A percentile compares a stretch with the other conserved stretches of the same genome.
Evolutionary conservation across 2,329 filamentous ascomycete genomes (phyloP).

Genomic region (Colletotrichum chrysophilum): DNA sequence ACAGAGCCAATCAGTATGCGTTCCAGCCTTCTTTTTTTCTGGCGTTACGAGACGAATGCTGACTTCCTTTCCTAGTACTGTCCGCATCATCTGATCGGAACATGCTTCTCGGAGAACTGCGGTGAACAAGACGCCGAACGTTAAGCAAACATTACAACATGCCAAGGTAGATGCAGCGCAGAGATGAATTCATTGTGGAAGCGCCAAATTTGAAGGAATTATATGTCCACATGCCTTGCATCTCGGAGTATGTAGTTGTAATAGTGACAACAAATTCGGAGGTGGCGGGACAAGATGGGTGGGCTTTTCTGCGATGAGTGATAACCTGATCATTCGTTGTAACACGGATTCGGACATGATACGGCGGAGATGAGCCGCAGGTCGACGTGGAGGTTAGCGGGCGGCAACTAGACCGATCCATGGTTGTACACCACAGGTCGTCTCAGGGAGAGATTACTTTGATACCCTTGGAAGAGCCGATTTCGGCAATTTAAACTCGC

Average conservation of each 20-base stretch:
- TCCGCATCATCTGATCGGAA: conserved; percentile 90
- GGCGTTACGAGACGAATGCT: conserved; percentile 28
- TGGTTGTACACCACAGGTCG: background rate
- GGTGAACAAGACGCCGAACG: background rate
- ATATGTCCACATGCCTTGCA: background rate
- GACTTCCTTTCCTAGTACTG: conserved; percentile 66
- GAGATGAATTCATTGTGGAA: background rate
- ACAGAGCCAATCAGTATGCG: conserved; percentile 85
- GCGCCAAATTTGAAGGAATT: background rate
- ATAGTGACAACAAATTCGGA: background rate
- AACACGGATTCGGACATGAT: background rate
- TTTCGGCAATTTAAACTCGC: background rate
- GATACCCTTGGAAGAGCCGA: background rate
- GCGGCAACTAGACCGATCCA: background rate
- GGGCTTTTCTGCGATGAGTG: background rate
- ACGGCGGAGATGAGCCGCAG: background rate
- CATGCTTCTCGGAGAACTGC: conserved; percentile 75
- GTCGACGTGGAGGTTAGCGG: background rate
- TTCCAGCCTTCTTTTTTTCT: conserved; percentile 28
- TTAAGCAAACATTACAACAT: background rate
- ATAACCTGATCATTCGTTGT: background rate
- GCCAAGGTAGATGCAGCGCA: background rate
- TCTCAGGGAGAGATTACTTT: background rate
- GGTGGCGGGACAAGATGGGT: background rate
- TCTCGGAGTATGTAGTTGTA: background rate